A percentile compares a stretch with the other conserved stretches of the same genome.
Conservation (phyloP, 1,284 basidiomycete genomes). For the Naganishia cerealis region DNA sequence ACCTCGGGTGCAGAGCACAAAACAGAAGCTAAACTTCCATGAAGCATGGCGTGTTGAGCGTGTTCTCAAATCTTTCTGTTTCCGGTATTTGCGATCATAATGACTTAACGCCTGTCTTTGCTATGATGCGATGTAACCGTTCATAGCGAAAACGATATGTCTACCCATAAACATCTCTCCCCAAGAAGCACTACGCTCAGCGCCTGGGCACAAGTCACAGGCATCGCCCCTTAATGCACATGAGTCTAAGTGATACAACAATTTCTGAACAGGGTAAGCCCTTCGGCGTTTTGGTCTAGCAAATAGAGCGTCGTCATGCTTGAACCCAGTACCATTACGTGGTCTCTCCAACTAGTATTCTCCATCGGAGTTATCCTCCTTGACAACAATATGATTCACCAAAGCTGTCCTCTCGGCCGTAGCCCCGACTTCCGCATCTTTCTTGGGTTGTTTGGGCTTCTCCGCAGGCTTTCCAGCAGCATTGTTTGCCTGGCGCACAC, state of each 20-base stretch:
- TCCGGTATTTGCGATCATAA: neutral
- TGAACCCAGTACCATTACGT: neutral
- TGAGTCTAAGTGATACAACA: conserved; percentile 9
- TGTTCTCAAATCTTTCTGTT: neutral
- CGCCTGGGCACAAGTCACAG: neutral
- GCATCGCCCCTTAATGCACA: neutral
- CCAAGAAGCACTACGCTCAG: neutral
- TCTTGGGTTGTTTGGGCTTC: conserved; percentile 1
- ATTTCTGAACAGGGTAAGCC: neutral
- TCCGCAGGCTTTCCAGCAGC: conserved; percentile 6
- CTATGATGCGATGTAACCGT: neutral
- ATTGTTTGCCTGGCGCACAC: conserved; percentile 23
- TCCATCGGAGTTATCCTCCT: conserved; percentile 25
- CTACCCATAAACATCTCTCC: neutral
- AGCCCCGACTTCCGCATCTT: conserved; percentile 5
- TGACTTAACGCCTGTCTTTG: neutral
- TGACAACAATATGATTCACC: conserved; percentile 14
- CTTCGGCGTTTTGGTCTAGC: neutral
- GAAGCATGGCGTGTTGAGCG: neutral
- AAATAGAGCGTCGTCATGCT: neutral
- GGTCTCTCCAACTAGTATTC: conserved; percentile 14
- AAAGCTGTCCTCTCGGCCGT: conserved; percentile 12
- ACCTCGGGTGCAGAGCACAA: neutral
- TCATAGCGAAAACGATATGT: conserved; percentile 2
- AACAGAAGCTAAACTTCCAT: conserved; percentile 12